Evolutionary conservation across 139 green algal species (phyloP).

Genomic region (Haematococcus sp.): DNA sequence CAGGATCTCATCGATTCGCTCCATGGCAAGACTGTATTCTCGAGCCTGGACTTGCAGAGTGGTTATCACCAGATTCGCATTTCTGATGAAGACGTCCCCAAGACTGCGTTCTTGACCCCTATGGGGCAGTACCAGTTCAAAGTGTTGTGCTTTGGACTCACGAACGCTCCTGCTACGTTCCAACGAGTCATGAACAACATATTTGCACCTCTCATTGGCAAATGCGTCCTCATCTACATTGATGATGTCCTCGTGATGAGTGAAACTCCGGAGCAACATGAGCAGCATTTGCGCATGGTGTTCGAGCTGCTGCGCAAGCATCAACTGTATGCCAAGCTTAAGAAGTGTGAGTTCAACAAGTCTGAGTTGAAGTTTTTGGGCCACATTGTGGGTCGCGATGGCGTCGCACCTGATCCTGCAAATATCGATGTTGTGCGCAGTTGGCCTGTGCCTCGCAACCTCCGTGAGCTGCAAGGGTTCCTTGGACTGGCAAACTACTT

Average conservation of each 20-base stretch:
- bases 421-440: not conserved
- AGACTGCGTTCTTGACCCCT: slow-evolving; percentile 35
- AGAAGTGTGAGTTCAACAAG: slow-evolving; percentile 24
- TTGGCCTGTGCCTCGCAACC: slow-evolving; percentile 2
- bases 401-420: not conserved
- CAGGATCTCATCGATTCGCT: slow-evolving; percentile 44
- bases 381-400: slow-evolving; percentile 24
- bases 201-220: not conserved
- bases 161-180: slow-evolving; percentile 24
- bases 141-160: slow-evolving; percentile 15
- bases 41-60: slow-evolving; percentile 6
- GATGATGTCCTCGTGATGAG: slow-evolving; percentile 34
- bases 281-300: slow-evolving; percentile 17
- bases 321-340: slow-evolving; percentile 12
- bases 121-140: slow-evolving; percentile 20
- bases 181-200: slow-evolving; percentile 24
- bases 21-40: slow-evolving; percentile 3
- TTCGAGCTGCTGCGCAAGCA: slow-evolving; percentile 2
- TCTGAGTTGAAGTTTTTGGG: slow-evolving; percentile 38
- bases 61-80: slow-evolving; percentile 20
- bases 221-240: slow-evolving; percentile 29
- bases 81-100: slow-evolving; percentile 3
- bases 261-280: slow-evolving; percentile 21
- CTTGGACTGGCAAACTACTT: slow-evolving; percentile 40
- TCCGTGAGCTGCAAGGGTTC: slow-evolving; percentile 26